A percentile compares a stretch with the other conserved stretches of the same genome.
These are phyloP conservation scores for Diaporthe citri DNA, from an alignment of 2,329 filamentous ascomycete genomes.

Conservation along the genomic window DNA sequence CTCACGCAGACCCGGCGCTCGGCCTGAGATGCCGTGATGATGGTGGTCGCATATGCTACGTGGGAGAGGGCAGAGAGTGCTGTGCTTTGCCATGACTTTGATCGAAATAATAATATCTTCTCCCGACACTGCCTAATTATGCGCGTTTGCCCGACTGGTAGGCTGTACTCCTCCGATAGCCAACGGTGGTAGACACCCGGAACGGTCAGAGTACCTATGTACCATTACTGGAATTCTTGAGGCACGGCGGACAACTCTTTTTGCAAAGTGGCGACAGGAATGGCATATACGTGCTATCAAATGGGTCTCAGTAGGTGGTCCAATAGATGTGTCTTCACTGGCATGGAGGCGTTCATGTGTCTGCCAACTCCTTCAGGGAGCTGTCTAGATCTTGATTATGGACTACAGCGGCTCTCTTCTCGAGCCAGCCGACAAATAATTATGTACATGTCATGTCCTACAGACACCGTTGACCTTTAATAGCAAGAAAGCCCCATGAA, in stretches of 20 bases:
- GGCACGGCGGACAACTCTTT: too few species aligned
- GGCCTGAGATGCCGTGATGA: too few species aligned
- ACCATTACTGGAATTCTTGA: neutral
- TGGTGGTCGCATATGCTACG: neutral
- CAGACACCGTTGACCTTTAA: neutral
- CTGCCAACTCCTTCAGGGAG: conserved; percentile 1
- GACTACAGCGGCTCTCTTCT: conserved; percentile 3
- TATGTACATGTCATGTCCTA: conserved; percentile 29
- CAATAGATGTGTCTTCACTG: neutral
- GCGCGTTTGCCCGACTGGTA: neutral
- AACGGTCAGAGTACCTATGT: too few species aligned
- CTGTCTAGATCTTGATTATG: conserved; percentile 27
- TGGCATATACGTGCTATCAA: neutral
- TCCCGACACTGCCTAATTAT: neutral
- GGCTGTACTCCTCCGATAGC: neutral
- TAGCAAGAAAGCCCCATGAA: conserved; percentile 21
- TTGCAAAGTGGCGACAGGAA: neutral
- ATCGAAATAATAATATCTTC: neutral
- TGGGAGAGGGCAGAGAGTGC: too few species aligned
- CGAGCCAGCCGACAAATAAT: conserved; percentile 6
- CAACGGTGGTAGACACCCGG: too few species aligned
- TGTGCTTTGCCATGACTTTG: neutral
- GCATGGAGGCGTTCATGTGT: neutral
- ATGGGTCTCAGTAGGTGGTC: neutral
- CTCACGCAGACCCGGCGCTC: neutral